Evolutionary conservation across 2,329 filamentous ascomycete genomes (phyloP).

Genomic region (Ceratocystis cacaofunesta): DNA sequence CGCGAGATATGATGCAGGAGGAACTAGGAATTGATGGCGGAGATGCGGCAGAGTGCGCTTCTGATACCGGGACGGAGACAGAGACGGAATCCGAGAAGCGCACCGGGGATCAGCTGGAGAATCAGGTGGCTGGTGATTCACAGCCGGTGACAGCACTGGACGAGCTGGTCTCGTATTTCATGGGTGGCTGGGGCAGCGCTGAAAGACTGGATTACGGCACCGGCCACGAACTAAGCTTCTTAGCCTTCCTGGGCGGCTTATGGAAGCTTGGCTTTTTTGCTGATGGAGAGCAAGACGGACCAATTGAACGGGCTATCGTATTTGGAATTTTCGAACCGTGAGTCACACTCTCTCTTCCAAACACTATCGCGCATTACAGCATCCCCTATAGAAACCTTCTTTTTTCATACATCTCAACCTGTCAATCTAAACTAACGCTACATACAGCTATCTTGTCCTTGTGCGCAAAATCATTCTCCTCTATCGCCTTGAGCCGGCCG

Average conservation of each 20-base stretch:
- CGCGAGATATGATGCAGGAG: slow-evolving; percentile 35
- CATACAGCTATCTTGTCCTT: slow-evolving; percentile 56
- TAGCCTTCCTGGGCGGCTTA: slow-evolving; percentile 76
- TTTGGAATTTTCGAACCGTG: slow-evolving; percentile 71
- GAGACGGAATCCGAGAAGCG: background rate
- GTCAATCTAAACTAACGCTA: slow-evolving; percentile 15
- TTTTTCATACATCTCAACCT: background rate
- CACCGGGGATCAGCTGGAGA: background rate
- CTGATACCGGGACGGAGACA: background rate
- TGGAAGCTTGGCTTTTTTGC: slow-evolving; percentile 82
- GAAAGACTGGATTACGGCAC: slow-evolving; percentile 91
- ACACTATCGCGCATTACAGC: background rate
- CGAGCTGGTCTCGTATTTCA: slow-evolving; percentile 42
- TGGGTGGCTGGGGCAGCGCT: slow-evolving; percentile 75
- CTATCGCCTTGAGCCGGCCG: slow-evolving; percentile 88
- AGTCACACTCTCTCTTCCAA: slow-evolving; percentile 25
- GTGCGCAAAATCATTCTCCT: slow-evolving; percentile 71
- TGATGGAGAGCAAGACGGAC: slow-evolving; percentile 33
- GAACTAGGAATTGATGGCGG: slow-evolving; percentile 21
- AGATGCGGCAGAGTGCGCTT: slow-evolving; percentile 7
- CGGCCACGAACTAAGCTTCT: slow-evolving; percentile 86
- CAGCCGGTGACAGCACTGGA: slow-evolving; percentile 20
- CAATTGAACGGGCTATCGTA: slow-evolving; percentile 65
- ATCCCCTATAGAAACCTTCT: background rate
- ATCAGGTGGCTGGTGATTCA: background rate